phyloP scores from a whole-genome alignment of 805 yeast genomes.

The Ogataea nakhonphanomensis region DNA sequence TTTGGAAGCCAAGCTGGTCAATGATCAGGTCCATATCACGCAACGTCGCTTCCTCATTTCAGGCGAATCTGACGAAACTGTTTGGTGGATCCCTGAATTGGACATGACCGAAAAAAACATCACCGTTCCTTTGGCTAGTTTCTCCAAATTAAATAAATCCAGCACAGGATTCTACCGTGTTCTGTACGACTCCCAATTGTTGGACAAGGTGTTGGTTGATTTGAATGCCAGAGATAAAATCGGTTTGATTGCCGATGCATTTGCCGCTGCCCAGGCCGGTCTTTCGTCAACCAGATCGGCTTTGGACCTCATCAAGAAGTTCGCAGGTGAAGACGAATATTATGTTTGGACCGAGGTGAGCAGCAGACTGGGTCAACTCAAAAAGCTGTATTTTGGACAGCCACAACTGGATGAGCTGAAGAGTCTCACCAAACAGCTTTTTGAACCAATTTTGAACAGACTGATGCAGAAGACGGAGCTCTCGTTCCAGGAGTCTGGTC shows the following conservation, averaged over 20 bases:
- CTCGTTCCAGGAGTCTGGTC: conserved; percentile 25
- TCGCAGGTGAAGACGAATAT: conserved; percentile 36
- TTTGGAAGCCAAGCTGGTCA: conserved; percentile 44
- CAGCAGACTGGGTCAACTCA: conserved; percentile 36
- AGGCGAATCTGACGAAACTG: conserved; percentile 53
- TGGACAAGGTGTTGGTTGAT: conserved; percentile 39
- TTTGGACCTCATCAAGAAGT: conserved; percentile 38
- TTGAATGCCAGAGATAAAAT: conserved; percentile 48
- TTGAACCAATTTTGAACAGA: conserved; percentile 30
- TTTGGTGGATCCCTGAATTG: conserved; percentile 58
- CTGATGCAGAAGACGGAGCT: conserved; percentile 17
- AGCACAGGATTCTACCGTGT: conserved; percentile 54
- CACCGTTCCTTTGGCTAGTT: conserved; percentile 16
- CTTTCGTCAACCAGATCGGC: conserved; percentile 39
- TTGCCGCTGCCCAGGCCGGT: conserved; percentile 48
- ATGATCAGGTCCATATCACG: conserved; percentile 36
- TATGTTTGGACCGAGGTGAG: conserved; percentile 56
- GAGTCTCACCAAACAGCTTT: conserved; percentile 33
- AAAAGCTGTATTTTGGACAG: conserved; percentile 37
- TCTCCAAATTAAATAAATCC: conserved; percentile 47
- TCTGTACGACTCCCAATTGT: conserved; percentile 42
- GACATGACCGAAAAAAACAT: conserved; percentile 20
- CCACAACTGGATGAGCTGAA: conserved; percentile 28
- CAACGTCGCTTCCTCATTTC: conserved; percentile 63
- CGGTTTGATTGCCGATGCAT: conserved; percentile 52